Evolutionary conservation across 1,139 yeast species (phyloP).

Genomic region (Sugiyamaella pinicola): DNA sequence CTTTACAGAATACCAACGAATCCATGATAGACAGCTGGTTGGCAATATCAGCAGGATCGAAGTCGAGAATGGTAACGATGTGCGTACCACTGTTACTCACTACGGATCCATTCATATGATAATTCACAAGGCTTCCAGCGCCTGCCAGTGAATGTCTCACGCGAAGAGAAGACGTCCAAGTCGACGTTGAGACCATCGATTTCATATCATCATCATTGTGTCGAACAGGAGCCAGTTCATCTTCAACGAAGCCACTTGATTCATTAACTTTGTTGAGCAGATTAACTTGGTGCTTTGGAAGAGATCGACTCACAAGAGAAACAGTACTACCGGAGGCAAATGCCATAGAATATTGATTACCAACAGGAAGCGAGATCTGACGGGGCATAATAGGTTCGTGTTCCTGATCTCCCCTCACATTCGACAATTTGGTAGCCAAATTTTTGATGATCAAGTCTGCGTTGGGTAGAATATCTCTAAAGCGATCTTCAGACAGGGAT

Average conservation of each 20-base stretch:
- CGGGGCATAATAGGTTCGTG: slow-evolving; percentile 37
- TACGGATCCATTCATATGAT: slow-evolving; percentile 10
- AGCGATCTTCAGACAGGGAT: slow-evolving; percentile 68
- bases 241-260: slow-evolving; percentile 26
- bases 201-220: slow-evolving; percentile 21
- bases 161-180: slow-evolving; percentile 19
- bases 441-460: slow-evolving; percentile 36
- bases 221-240: slow-evolving; percentile 5
- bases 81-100: slow-evolving; percentile 13
- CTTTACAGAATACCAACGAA: slow-evolving; percentile 65
- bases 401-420: slow-evolving; percentile 21
- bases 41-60: slow-evolving; percentile 80
- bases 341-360: slow-evolving; percentile 13
- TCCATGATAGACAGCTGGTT: slow-evolving; percentile 83
- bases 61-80: slow-evolving; percentile 47
- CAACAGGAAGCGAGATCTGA: slow-evolving; percentile 29
- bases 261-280: slow-evolving; percentile 28
- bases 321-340: neutral
- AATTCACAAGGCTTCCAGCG: slow-evolving; percentile 17
- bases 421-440: slow-evolving; percentile 32
- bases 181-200: slow-evolving; percentile 22
- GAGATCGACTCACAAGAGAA: slow-evolving; percentile 16
- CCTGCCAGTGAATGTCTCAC: slow-evolving; percentile 19
- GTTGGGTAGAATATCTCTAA: slow-evolving; percentile 29
- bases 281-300: slow-evolving; percentile 26